phyloP scores from a whole-genome alignment of 257 asterid genomes.

The Marsdenia floribunda region DNA sequence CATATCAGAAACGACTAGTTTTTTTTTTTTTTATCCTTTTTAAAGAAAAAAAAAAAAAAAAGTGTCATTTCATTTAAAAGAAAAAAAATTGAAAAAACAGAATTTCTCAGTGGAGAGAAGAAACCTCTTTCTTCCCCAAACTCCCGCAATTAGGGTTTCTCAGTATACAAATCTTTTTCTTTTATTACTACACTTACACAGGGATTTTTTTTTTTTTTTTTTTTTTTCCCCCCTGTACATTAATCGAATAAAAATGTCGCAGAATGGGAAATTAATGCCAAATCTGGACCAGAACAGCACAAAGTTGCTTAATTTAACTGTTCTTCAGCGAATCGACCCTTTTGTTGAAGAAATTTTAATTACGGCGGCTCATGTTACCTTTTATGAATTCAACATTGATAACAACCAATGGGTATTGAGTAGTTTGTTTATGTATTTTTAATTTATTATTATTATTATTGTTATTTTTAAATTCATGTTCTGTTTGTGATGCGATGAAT shows the following conservation, averaged over 20 bases:
- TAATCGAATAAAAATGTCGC: conserved; percentile 17
- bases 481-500: neutral
- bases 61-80: too few species aligned
- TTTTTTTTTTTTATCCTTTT: too few species aligned
- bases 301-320: conserved; percentile 64
- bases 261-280: conserved; percentile 64
- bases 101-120: neutral
- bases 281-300: conserved; percentile 73
- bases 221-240: too few species aligned
- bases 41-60: too few species aligned
- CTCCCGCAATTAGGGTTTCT: neutral
- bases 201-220: too few species aligned
- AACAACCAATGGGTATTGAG: conserved; percentile 66
- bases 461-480: too few species aligned
- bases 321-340: conserved; percentile 83
- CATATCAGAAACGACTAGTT: neutral
- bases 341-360: conserved; percentile 69
- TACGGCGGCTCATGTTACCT: conserved; percentile 73
- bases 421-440: neutral
- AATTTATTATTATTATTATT: neutral
- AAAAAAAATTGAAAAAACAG: neutral
- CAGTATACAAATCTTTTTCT: neutral
- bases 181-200: neutral
- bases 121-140: neutral
- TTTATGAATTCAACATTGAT: conserved; percentile 64